Conservation (phyloP, 2,329 filamentous ascomycete genomes). For the Claviceps maximensis region DNA sequence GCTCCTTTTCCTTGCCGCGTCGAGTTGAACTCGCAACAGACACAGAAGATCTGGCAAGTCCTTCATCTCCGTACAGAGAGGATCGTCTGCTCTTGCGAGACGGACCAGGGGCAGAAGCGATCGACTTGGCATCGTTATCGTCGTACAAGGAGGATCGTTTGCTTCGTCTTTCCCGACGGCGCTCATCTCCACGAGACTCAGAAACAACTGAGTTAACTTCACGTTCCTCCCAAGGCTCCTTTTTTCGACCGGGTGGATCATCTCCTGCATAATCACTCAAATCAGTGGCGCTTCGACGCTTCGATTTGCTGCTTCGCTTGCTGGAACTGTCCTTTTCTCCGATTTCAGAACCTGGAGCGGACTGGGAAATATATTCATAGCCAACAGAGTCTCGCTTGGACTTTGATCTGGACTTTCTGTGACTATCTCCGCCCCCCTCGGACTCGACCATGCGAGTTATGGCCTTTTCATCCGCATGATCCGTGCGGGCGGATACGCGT, state of each 20-base stretch:
- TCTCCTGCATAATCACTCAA: slow-evolving; percentile 20
- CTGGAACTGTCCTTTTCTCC: slow-evolving; percentile 21
- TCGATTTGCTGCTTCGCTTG: slow-evolving; percentile 28
- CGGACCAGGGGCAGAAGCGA: slow-evolving; percentile 11
- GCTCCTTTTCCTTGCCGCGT: slow-evolving; percentile 25
- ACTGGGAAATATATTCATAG: slow-evolving; percentile 20
- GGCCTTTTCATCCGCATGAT: slow-evolving; percentile 17
- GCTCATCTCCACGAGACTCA: slow-evolving; percentile 24
- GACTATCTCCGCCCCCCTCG: slow-evolving; percentile 24
- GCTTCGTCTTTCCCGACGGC: slow-evolving; percentile 20
- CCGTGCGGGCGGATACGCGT: slow-evolving; percentile 16
- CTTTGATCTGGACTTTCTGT: slow-evolving; percentile 20
- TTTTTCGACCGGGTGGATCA: slow-evolving; percentile 26
- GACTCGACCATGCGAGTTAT: slow-evolving; percentile 2
- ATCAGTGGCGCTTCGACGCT: slow-evolving; percentile 22
- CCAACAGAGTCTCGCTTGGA: slow-evolving; percentile 20
- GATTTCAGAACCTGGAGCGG: slow-evolving; percentile 23
- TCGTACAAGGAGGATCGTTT: slow-evolving; percentile 16
- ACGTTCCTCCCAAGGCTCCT: slow-evolving; percentile 29
- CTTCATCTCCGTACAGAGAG: slow-evolving; percentile 29
- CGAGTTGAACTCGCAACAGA: slow-evolving; percentile 20
- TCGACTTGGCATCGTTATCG: slow-evolving; percentile 34
- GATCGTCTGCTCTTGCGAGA: slow-evolving; percentile 12
- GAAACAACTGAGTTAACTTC: slow-evolving; percentile 38
- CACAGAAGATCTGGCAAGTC: slow-evolving; percentile 25